Base-by-base conservation (phyloP, 345 rosid species). In the Eucalyptus erythrocorys region DNA sequence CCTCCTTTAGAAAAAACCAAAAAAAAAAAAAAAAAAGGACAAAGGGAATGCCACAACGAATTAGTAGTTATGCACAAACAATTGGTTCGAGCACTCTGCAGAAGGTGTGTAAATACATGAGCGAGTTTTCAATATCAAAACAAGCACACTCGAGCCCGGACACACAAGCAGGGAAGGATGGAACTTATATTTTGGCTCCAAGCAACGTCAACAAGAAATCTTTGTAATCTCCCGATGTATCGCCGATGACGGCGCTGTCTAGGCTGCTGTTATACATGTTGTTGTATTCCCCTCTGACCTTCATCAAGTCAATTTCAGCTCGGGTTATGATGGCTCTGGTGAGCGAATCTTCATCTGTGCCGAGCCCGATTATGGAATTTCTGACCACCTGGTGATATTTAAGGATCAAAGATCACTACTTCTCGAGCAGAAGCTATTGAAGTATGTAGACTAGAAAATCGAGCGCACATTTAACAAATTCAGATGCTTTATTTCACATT, bases 261-360 rank as follows among this genome's bases (percentile, higher is more conserved):
- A 97, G 93, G 90, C 91, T 93, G 88, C 92, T 71, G 71, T 94
- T 91, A 88, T 92, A 94, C 90, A 92, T 91, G 71, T 90, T 93
- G 89, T 86, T 92, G 85, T 93, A 96, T 92, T 95, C 97, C 40
- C 92, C 98, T 88, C 94, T 93, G 51, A 94, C 87, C 84, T 90
- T 94, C 98, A 90, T 93, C 97, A 93, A 32, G 93, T 98, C 99
- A 0, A 94, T 89, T 89, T 98, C 99, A 45, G 99, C 97, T 87
- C 99, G 94, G 26, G 92, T 90, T 90, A 97, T 93, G 34, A 97
- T 94, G 22, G 93, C 98, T 93, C 98, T 95, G 59, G 94, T 96
- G 84, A 98, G 91, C 16, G 98, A 91, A 89, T 95, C 95, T 91
- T 97, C 98, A 86, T 98, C 99, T 30, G 99, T 98, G 71, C 99